Percentiles rank a stretch among this genome's conserved stretches.
Evolutionary conservation across 768 basidiomycete species (phyloP).

Genomic region (Fibroporia radiculosa): DNA sequence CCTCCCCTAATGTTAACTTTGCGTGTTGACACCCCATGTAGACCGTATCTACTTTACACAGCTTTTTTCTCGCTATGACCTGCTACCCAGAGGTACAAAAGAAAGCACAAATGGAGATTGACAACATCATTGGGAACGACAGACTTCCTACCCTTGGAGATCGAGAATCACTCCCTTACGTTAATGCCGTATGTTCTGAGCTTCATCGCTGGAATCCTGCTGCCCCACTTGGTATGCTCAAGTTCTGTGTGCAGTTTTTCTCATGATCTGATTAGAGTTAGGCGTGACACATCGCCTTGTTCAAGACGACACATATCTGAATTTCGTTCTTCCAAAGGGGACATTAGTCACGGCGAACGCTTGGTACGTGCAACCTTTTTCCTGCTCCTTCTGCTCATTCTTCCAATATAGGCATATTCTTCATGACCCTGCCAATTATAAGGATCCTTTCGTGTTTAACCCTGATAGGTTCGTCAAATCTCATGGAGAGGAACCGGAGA

Average conservation of each 20-base stretch:
- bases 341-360: conserved; percentile 19
- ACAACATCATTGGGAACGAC: conserved; percentile 20
- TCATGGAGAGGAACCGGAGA: conserved; percentile 19
- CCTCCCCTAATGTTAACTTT: not conserved
- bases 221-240: conserved; percentile 17
- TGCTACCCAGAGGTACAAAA: conserved; percentile 21
- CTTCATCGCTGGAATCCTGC: conserved; percentile 23
- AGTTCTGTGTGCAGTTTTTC: too few relatives aligned
- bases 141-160: conserved; percentile 23
- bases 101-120: conserved; percentile 25
- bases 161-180: conserved; percentile 19
- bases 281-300: conserved; percentile 15
- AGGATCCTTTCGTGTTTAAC: conserved; percentile 39
- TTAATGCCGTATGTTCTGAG: conserved; percentile 19
- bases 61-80: conserved; percentile 26
- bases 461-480: conserved; percentile 42
- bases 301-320: conserved; percentile 21
- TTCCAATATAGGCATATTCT: conserved; percentile 9
- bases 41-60: conserved; percentile 22
- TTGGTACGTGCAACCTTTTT: conserved; percentile 11
- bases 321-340: conserved; percentile 23
- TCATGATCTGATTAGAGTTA: too few relatives aligned
- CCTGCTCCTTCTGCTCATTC: not conserved
- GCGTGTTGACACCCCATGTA: conserved; percentile 5
- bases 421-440: conserved; percentile 31